phyloP scores from a whole-genome alignment of 169 alveolate genomes.

The Theileria equi region DNA sequence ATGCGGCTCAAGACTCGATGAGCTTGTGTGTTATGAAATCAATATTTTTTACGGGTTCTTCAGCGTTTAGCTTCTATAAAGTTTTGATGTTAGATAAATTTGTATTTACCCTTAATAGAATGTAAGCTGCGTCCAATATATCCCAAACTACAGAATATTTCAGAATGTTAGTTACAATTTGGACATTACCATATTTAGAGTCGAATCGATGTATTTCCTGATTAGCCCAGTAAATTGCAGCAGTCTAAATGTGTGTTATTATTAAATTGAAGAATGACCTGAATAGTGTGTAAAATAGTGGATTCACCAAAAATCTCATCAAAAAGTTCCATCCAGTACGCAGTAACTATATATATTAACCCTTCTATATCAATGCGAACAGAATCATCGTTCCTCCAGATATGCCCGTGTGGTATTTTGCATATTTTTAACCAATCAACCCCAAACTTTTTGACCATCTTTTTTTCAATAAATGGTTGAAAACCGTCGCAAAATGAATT shows the following conservation, averaged over 20 bases:
- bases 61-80: conserved; percentile 33
- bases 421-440: conserved; percentile 67
- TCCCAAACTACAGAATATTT: conserved; percentile 49
- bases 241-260: conserved; percentile 57
- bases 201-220: conserved; percentile 76
- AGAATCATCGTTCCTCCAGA: conserved; percentile 69
- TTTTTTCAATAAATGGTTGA: conserved; percentile 70
- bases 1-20: conserved; percentile 13
- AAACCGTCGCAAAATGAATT: conserved; percentile 70
- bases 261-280: conserved; percentile 15
- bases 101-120: conserved; percentile 22
- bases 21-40: conserved; percentile 59
- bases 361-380: conserved; percentile 77
- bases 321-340: conserved; percentile 76
- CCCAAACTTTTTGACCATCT: conserved; percentile 67
- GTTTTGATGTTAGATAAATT: neutral
- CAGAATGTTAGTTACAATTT: neutral
- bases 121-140: conserved; percentile 46
- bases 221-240: conserved; percentile 80
- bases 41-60: conserved; percentile 28
- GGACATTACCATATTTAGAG: conserved; percentile 65
- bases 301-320: conserved; percentile 66
- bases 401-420: conserved; percentile 69
- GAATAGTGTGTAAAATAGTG: conserved; percentile 48
- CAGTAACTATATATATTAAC: conserved; percentile 71